Base-by-base conservation (phyloP, 2,329 filamentous ascomycete species). In the Monosporascus sp. region DNA sequence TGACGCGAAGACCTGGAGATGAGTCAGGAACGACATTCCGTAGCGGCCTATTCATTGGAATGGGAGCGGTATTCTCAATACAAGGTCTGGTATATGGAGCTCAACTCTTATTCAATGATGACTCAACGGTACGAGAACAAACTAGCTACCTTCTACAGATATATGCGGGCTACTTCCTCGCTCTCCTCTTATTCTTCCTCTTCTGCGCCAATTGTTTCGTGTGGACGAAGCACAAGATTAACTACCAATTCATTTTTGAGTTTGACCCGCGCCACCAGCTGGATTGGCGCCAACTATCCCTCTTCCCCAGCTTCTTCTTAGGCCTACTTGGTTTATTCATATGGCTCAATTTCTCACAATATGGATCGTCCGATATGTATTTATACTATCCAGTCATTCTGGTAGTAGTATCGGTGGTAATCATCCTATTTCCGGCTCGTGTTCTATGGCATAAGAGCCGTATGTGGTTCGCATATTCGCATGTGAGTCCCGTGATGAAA, bases 201-300 rank as follows among this genome's bases (percentile, higher is more conserved):
- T 97, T 97, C 66, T 91, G 88, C 64, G 65, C 96, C 37, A 86
- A 91, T 64, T 96, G 92, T 68, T 85, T 86, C 52, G 73, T 96
- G 17, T 99, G 93, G 91, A 84, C 85, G 6, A 76, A 76, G 50
- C 85, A 87, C 68, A 95, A 93, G 71, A 89, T 99, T 72, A 99
- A 99, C 68, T 97, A 97, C 68, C 83, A 87, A 51, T 97, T 97
- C 70, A 91, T 97, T 61, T 99, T 99, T 66, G 94, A 99, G 72
- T 94, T 96, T 66, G 92, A 97, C 74, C 86, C 87, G 51, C 81
- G 93, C 54, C 85, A 94, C 68, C 84, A 87, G 58, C 75, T 97
- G 27, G 90, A 97, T 70, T 99, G 93, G 91, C 85, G 89, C 61
- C 86, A 96, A 68, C 77, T 97, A 31, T 78, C 88, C 7, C 89